These are phyloP conservation scores for Beverwykella pulmonaria DNA, from an alignment of 495 filamentous ascomycete genomes.

Conservation along the genomic window DNA sequence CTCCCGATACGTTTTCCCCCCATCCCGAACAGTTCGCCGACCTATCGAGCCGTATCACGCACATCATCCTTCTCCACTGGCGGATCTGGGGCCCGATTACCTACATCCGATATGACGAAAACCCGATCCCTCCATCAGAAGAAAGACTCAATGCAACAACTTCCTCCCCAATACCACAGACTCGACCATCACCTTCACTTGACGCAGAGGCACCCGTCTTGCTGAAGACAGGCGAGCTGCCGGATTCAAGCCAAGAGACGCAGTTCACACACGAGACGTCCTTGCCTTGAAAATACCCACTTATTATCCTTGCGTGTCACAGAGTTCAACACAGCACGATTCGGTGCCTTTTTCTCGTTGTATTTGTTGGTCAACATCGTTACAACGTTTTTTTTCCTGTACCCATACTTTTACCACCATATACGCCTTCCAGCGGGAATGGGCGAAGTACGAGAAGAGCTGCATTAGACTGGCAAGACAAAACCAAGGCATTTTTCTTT, in stretches of 20 bases:
- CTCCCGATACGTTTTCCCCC: slow-evolving; percentile 13
- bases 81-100: slow-evolving; percentile 76
- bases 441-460: too few species aligned
- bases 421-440: neutral
- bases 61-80: slow-evolving; percentile 84
- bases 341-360: neutral
- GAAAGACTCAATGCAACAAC: neutral
- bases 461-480: neutral
- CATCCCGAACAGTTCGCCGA: slow-evolving; percentile 58
- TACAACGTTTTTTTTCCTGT: neutral
- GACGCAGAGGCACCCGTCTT: neutral
- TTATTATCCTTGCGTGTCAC: neutral
- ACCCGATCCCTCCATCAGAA: neutral
- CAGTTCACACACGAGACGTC: neutral
- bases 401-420: neutral
- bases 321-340: neutral
- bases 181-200: neutral
- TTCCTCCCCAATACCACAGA: neutral
- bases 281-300: neutral
- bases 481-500: neutral
- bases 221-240: neutral
- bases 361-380: neutral
- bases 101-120: slow-evolving; percentile 47
- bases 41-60: slow-evolving; percentile 72
- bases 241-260: neutral